These are phyloP conservation scores for Cutaneotrichosporon sp. DNA, from an alignment of 1,284 basidiomycete genomes.

Conservation along the genomic window DNA sequence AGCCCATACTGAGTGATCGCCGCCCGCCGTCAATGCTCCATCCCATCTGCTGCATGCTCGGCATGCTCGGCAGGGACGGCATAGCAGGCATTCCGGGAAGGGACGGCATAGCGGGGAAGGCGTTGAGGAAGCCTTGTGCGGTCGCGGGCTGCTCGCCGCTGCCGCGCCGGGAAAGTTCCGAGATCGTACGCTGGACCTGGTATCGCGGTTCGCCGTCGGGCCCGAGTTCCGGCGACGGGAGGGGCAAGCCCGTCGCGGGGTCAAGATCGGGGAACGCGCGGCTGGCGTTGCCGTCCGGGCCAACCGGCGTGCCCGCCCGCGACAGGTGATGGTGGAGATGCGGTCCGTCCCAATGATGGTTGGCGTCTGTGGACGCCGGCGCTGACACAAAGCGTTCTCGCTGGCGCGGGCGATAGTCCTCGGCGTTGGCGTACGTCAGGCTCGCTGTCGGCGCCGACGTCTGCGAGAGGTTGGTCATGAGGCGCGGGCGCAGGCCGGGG, in stretches of 20 bases:
- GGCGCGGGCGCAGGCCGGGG: conserved; percentile 20
- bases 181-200: conserved; percentile 43
- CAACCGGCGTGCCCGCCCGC: too few relatives aligned
- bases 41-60: not conserved
- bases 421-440: conserved; percentile 23
- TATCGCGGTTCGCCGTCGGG: not conserved
- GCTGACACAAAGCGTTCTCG: conserved; percentile 4
- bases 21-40: not conserved
- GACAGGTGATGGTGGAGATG: conserved; percentile 1
- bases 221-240: not conserved
- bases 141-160: conserved; percentile 1
- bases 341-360: not conserved
- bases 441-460: conserved; percentile 35
- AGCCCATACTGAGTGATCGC: conserved; percentile 8
- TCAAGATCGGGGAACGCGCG: conserved; percentile 41
- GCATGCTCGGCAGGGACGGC: conserved; percentile 2
- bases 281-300: not conserved
- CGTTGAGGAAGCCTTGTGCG: not conserved
- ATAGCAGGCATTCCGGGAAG: not conserved
- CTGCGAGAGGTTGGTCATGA: conserved; percentile 35
- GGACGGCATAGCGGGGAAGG: not conserved
- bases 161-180: conserved; percentile 19
- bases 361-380: not conserved
- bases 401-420: conserved; percentile 8
- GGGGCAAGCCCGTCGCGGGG: conserved; percentile 37